Evolutionary conservation across 257 asterid species (phyloP).

Genomic region (Ophiorrhiza pumila): DNA sequence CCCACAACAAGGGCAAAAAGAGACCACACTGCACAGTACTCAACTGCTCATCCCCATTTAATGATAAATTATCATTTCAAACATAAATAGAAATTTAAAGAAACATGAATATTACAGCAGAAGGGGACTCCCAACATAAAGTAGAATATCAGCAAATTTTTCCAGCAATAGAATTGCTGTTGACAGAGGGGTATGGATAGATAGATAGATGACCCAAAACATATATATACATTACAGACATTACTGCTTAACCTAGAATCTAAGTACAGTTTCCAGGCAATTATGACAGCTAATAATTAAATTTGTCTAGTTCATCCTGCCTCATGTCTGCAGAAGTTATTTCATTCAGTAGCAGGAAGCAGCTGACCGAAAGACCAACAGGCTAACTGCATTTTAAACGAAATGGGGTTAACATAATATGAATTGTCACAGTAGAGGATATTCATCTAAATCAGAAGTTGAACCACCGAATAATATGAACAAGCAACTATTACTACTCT

Average conservation of each 20-base stretch:
- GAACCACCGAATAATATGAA: not conserved
- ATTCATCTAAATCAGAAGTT: not conserved
- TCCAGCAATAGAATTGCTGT: not conserved
- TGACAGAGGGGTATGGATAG: not conserved
- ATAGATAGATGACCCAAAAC: not conserved
- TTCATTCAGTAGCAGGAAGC: conserved; percentile 3
- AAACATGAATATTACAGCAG: not conserved
- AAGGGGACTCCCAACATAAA: not conserved
- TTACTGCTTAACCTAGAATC: conserved; percentile 6
- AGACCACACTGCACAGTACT: not conserved
- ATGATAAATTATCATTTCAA: not conserved
- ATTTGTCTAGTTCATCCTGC: conserved; percentile 8
- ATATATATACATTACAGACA: not conserved
- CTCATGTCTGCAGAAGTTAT: not conserved
- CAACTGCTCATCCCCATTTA: no score
- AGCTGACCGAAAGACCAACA: not conserved
- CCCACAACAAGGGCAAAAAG: not conserved
- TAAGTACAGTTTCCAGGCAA: not conserved
- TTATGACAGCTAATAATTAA: not conserved
- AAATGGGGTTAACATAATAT: conserved; percentile 1
- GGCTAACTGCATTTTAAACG: conserved; percentile 10
- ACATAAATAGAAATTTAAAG: not conserved
- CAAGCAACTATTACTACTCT: not conserved
- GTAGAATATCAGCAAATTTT: not conserved
- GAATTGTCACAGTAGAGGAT: not conserved